phyloP scores from a whole-genome alignment of 352 stramenopile genomes.

The Pythium pyrilobum region DNA sequence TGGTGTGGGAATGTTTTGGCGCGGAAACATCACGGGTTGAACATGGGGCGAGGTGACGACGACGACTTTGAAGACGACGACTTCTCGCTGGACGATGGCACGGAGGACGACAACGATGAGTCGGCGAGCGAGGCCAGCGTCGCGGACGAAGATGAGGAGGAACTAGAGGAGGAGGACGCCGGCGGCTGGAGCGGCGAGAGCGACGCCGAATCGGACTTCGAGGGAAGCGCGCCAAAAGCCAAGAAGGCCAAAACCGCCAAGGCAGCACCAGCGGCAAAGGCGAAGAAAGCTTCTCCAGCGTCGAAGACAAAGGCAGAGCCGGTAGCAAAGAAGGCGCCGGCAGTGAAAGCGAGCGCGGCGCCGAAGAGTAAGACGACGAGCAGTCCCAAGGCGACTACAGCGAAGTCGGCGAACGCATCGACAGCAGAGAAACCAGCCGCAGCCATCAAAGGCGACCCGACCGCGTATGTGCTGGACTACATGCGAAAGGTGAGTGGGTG shows the following conservation, averaged over 20 bases:
- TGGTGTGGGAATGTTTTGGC: constrained; percentile 2
- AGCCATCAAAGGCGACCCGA: constrained; percentile 34
- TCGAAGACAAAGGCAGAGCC: not conserved
- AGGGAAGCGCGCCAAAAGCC: constrained; percentile 17
- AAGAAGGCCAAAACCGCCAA: constrained; percentile 6
- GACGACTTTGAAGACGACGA: constrained; percentile 40
- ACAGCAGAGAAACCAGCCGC: constrained; percentile 8
- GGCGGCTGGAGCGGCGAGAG: constrained; percentile 25
- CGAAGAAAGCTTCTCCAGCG: not conserved
- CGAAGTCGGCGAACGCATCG: not conserved
- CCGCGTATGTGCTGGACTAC: constrained; percentile 56
- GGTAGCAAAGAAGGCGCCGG: not conserved
- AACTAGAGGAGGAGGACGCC: constrained; percentile 26
- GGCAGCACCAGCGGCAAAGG: not conserved
- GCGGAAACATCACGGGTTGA: constrained; percentile 2
- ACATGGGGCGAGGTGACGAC: constrained; percentile 14
- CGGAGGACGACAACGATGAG: constrained; percentile 29
- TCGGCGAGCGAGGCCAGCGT: constrained; percentile 26
- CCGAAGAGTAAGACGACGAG: constrained; percentile 21
- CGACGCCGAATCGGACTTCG: constrained; percentile 35
- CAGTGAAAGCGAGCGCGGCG: constrained; percentile 1
- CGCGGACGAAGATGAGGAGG: constrained; percentile 11
- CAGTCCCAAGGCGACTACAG: constrained; percentile 3
- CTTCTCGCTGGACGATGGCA: constrained; percentile 55
- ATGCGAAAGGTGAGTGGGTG: constrained; percentile 49